Conservation (phyloP, 148 eudicot genomes). For the Rhododendron simsii region DNA sequence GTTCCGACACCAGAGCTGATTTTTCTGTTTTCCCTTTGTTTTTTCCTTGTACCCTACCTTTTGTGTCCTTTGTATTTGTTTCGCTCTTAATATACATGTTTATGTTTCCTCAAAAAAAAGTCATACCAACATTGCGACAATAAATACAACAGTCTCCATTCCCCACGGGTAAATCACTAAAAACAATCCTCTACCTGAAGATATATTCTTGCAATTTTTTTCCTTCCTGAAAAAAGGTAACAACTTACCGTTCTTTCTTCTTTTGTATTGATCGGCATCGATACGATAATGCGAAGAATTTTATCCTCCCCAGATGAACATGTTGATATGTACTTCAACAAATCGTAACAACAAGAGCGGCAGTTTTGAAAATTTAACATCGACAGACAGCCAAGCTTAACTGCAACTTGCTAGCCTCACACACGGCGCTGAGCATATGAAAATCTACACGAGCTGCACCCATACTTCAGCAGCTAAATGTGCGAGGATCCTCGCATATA, state of each 20-base stretch:
- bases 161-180: not conserved
- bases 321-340: not conserved
- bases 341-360: not conserved
- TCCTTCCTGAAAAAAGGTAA: not conserved
- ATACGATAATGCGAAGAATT: not conserved
- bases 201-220: not conserved
- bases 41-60: no score
- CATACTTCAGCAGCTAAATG: not conserved
- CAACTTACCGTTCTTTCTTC: not conserved
- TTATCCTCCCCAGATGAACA: not conserved
- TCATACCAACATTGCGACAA: no score
- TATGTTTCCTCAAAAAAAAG: no score
- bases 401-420: not conserved
- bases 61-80: no score
- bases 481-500: not conserved
- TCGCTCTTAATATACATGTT: no score
- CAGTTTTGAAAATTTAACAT: not conserved
- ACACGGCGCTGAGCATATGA: not conserved
- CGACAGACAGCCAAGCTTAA: not conserved
- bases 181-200: not conserved
- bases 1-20: no score
- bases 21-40: no score
- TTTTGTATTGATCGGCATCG: not conserved
- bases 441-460: not conserved
- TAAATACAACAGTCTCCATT: not conserved